Percentiles rank a stretch among this genome's conserved stretches.
phyloP scores from a whole-genome alignment of 495 filamentous ascomycete genomes.

The Corynascus novoguineensis region DNA sequence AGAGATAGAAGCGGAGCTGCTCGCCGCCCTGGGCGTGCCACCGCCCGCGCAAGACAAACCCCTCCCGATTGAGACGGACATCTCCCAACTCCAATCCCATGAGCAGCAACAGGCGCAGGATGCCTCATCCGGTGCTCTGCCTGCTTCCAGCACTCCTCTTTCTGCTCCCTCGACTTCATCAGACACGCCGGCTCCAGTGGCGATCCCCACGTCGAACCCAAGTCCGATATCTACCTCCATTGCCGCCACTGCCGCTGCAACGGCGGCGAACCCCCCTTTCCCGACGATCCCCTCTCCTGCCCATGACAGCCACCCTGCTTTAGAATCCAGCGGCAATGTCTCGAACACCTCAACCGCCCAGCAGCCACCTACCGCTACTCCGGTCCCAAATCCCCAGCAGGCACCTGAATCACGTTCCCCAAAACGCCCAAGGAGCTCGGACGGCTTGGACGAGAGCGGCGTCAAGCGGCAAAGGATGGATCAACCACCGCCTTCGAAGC shows the following conservation, averaged over 20 bases:
- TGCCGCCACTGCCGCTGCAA: neutral
- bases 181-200: neutral
- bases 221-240: neutral
- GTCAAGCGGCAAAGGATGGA: slow-evolving; percentile 37
- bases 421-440: slow-evolving; percentile 35
- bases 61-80: neutral
- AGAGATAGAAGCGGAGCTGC: slow-evolving; percentile 15
- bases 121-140: neutral
- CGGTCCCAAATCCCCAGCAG: neutral
- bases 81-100: neutral
- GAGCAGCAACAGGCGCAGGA: neutral
- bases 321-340: neutral
- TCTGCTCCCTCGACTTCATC: neutral
- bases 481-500: slow-evolving; percentile 4
- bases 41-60: neutral
- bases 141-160: neutral
- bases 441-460: slow-evolving; percentile 20
- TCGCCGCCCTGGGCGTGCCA: slow-evolving; percentile 15
- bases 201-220: neutral
- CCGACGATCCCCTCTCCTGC: neutral
- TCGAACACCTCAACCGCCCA: neutral
- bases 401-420: neutral
- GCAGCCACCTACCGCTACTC: neutral
- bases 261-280: neutral
- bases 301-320: neutral